Base-by-base conservation (phyloP, 495 filamentous ascomycete genomes). In the Podospora australis region DNA sequence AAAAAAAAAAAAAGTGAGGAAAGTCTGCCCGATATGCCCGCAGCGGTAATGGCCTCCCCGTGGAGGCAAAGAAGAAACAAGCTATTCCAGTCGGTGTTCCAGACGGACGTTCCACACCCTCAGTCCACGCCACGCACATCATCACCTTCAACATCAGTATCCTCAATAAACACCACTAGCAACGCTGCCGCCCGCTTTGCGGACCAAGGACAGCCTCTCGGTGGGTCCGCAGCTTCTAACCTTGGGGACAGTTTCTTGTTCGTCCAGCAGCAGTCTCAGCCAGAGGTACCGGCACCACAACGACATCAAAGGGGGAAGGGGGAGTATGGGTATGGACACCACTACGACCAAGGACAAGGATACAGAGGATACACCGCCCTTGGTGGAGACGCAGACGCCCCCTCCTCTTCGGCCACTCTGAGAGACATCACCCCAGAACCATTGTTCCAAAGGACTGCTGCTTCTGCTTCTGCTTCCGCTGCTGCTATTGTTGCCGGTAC, bases 31-130 rank as follows among this genome's bases (percentile, higher is more conserved):
- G n/a, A n/a, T 26, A 66, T 60, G 58, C 24, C 57, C 30, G 53
- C 64, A 22, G 52, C 61, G 8, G 58, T 57, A 11, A 11, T 9
- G 6, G 58, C 56, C 23, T 61, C 71, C 11, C 64, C 54, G 45
- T 70, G 69, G 68, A 58, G 59, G 50, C 59, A 67, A 46, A 68
- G 66, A 8, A 68, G 60, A 21, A 65, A 65, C 45, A 66, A 65
- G 46, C 62, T 72, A 23, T 70, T 78, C 53, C 67, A 75, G 51
- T 78, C 74, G 1, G 75, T 78, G 56, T 80, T 78, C 55, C 65
- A 67, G 39, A 61, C 57, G 11, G 64, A 70, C 32, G 49, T 67
- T 50, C 67, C 70, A 7, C n/a, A n/a, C n/a, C n/a, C n/a, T n/a
- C 67, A 70, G 49, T 66, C 73, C 28, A 70, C 72, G 38, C 70